Base-by-base conservation (phyloP, 148 eudicot genomes). In the Bassia scoparia region DNA sequence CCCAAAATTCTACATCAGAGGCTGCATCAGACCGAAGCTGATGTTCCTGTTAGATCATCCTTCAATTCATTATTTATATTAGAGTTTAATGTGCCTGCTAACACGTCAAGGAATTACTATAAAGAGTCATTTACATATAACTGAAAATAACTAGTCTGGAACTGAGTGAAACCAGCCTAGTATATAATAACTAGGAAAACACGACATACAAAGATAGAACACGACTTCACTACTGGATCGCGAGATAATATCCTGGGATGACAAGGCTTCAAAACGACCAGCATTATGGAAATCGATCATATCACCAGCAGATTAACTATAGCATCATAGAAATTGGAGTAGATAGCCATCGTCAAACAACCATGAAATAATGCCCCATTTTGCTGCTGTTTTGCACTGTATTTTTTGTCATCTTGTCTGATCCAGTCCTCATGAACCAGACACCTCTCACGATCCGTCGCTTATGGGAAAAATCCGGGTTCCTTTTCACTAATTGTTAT, bases 371-470 rank as follows among this genome's bases (percentile, higher is more conserved):
- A 83, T 6, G 0, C 90, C 90, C 90, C 93, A 89, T n/a, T 82
- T 87, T 15, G 91, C 65, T 18, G 82, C 87, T n/a, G 3, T 69
- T 58, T 77, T 1, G 88, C 87, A 24, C 41, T 68, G 68, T 80
- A 89, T 49, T 73, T 76, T 16, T 66, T 70, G 23, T 82, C 80
- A 11, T 31, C 68, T 76, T 82, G 23, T 59, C 54, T 0, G 84
- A 65, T 7, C 93, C 93, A 0, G 93, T 84, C 93, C 93, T 6
- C 85, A 3, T 12, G 90, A 87, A 89, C 85, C 41, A 89, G 61
- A 50, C 79, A 81, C 0, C 84, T 72, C 7, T 74, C 75, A 31
- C 76, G 80, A 38, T 82, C 84, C 41, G 75, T 73, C 2, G 90
- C 79, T 78, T 1, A 82, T 81, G 7, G 85, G 83, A 75, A 74